Percentiles rank a stretch among this genome's conserved stretches.
These are phyloP conservation scores for Thermomyces lanuginosus DNA, from an alignment of 2,329 filamentous ascomycete genomes.

Conservation along the genomic window DNA sequence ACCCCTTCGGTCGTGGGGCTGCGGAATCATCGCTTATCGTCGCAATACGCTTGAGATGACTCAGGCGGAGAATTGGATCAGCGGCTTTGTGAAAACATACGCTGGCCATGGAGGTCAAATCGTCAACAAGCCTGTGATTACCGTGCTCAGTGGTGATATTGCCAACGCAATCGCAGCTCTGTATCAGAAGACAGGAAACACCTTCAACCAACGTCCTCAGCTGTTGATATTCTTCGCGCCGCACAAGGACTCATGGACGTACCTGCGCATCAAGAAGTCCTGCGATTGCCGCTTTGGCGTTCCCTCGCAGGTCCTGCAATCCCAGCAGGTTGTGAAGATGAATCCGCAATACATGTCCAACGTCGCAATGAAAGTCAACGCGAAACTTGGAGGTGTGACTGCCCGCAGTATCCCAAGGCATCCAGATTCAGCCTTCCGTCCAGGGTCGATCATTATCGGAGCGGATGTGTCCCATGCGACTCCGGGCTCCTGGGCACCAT, in stretches of 20 bases:
- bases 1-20: constrained; percentile 56
- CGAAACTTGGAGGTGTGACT: constrained; percentile 78
- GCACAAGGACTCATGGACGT: constrained; percentile 53
- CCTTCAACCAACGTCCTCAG: constrained; percentile 45
- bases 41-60: constrained; percentile 30
- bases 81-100: constrained; percentile 47
- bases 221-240: constrained; percentile 65
- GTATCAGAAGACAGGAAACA: constrained; percentile 39
- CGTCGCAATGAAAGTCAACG: constrained; percentile 91
- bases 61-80: constrained; percentile 37
- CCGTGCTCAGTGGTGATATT: constrained; percentile 28
- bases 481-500: constrained; percentile 49
- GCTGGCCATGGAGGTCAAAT: constrained; percentile 45
- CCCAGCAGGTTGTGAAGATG: constrained; percentile 49
- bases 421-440: constrained; percentile 19
- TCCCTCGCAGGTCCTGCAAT: constrained; percentile 67
- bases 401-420: constrained; percentile 34
- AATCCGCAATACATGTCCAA: constrained; percentile 81
- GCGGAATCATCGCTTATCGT: constrained; percentile 48
- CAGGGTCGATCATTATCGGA: constrained; percentile 64
- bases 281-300: constrained; percentile 74
- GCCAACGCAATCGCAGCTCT: constrained; percentile 40
- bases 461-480: constrained; percentile 78
- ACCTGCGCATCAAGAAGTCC: constrained; percentile 77
- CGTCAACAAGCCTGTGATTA: constrained; percentile 28